These are phyloP conservation scores for Penstemon eatonii DNA, from an alignment of 257 asterid species.

Conservation along the genomic window DNA sequence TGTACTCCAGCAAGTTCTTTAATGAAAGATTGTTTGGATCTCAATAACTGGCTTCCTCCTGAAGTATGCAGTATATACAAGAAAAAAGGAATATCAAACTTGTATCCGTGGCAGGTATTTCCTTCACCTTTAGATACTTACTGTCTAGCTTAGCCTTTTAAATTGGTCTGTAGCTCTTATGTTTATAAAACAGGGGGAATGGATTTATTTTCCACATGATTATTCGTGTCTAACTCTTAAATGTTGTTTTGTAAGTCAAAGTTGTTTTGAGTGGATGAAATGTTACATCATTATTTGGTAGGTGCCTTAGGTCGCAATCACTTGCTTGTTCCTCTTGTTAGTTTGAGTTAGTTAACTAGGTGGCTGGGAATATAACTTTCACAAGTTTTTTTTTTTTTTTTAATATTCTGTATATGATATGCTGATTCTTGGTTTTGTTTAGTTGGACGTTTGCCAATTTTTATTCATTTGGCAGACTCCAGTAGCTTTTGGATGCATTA, in stretches of 20 bases:
- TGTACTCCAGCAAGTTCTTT: slow-evolving; percentile 66
- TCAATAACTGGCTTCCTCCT: slow-evolving; percentile 84
- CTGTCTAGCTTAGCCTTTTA: slow-evolving; percentile 18
- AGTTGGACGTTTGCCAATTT: not conserved
- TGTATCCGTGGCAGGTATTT: slow-evolving; percentile 93
- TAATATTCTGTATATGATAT: not conserved
- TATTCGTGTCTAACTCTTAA: slow-evolving; percentile 1
- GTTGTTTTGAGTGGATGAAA: not conserved
- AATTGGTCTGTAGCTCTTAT: not conserved
- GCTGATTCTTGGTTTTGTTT: not conserved
- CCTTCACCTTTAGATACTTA: slow-evolving; percentile 24
- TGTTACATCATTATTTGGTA: not conserved
- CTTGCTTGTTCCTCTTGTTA: not conserved
- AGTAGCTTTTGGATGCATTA: not conserved
- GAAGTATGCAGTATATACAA: slow-evolving; percentile 77
- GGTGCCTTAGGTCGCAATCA: not conserved
- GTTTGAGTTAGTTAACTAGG: not conserved
- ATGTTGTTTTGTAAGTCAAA: not conserved
- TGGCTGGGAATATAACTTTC: not conserved
- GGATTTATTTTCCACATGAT: slow-evolving; percentile 5
- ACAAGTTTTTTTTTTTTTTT: not conserved
- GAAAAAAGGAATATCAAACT: slow-evolving; percentile 78
- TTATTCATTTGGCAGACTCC: not conserved
- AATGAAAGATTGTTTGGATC: slow-evolving; percentile 59
- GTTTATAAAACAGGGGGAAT: not conserved